Percentiles rank a stretch among this genome's conserved stretches.
These are phyloP conservation scores for Gorgonomyces haynaldii DNA, from an alignment of 192 early-diverging fungal species.

Conservation along the genomic window DNA sequence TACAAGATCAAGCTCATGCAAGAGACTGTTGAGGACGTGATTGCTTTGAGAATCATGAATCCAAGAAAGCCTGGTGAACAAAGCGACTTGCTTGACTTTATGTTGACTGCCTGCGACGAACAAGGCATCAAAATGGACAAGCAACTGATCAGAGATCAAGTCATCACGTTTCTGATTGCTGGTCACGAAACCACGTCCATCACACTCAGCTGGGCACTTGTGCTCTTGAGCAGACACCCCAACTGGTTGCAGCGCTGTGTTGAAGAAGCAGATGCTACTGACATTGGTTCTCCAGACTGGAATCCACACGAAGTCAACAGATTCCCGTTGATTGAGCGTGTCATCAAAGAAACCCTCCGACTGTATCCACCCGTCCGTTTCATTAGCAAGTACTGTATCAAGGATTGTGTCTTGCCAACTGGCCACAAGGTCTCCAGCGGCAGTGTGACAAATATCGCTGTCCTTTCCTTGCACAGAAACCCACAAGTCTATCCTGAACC, in stretches of 20 bases:
- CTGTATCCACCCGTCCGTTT: slow-evolving; percentile 33
- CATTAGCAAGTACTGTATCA: slow-evolving; percentile 22
- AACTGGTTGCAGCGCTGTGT: slow-evolving; percentile 21
- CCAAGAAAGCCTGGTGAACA: slow-evolving; percentile 17
- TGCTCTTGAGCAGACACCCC: slow-evolving; percentile 32
- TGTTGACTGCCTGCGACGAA: slow-evolving; percentile 39
- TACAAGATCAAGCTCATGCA: slow-evolving; percentile 28
- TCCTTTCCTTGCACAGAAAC: slow-evolving; percentile 31
- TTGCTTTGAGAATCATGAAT: slow-evolving; percentile 27
- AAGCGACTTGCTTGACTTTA: slow-evolving; percentile 41
- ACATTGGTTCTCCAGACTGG: slow-evolving; percentile 14
- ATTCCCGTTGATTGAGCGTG: slow-evolving; percentile 37
- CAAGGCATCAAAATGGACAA: slow-evolving; percentile 20
- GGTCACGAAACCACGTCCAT: slow-evolving; percentile 45
- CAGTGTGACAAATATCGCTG: slow-evolving; percentile 10
- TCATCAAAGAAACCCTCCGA: slow-evolving; percentile 48
- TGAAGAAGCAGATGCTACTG: slow-evolving; percentile 37
- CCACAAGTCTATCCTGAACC: slow-evolving; percentile 31
- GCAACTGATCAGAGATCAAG: slow-evolving; percentile 47
- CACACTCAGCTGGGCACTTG: slow-evolving; percentile 40
- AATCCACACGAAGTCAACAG: slow-evolving; percentile 22
- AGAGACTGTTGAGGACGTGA: slow-evolving; percentile 33
- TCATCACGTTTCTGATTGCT: slow-evolving; percentile 52
- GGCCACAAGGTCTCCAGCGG: slow-evolving; percentile 23
- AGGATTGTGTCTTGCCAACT: slow-evolving; percentile 32